phyloP scores from a whole-genome alignment of 192 early-diverging fungal genomes.

The Chytriomyces sp. region DNA sequence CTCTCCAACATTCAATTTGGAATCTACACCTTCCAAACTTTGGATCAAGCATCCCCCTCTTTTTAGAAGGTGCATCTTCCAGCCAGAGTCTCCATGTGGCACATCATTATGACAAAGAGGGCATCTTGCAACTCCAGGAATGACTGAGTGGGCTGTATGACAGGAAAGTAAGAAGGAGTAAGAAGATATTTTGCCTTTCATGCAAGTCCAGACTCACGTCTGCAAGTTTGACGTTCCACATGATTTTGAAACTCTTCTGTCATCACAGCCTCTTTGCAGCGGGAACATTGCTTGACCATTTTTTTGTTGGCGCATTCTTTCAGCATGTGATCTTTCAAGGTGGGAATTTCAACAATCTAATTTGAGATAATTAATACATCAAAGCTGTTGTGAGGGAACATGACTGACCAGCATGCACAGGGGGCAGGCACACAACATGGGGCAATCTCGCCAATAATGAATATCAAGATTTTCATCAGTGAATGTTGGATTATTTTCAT shows the following conservation, averaged over 20 bases:
- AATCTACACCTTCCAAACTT: too few relatives aligned
- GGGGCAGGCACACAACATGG: conserved; percentile 69
- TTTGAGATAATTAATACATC: background rate
- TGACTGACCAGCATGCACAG: conserved; percentile 67
- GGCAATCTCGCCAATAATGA: conserved; percentile 80
- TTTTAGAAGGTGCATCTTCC: conserved; percentile 74
- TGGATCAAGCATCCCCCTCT: too few relatives aligned
- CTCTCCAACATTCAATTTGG: too few relatives aligned
- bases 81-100: conserved; percentile 56
- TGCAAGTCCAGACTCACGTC: conserved; percentile 33
- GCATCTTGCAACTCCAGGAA: conserved; percentile 49
- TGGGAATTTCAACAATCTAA: conserved; percentile 74
- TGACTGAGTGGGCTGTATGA: conserved; percentile 21
- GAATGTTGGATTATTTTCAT: conserved; percentile 61
- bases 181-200: background rate
- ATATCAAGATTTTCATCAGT: conserved; percentile 70
- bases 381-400: background rate
- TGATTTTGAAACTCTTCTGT: conserved; percentile 57
- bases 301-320: conserved; percentile 63
- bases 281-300: conserved; percentile 62
- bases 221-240: conserved; percentile 47
- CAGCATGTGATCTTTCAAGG: conserved; percentile 64
- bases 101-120: conserved; percentile 66
- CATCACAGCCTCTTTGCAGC: conserved; percentile 63
- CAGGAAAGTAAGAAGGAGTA: background rate